phyloP scores from a whole-genome alignment of 495 filamentous ascomycete genomes.

The Podospora pseudopauciseta region DNA sequence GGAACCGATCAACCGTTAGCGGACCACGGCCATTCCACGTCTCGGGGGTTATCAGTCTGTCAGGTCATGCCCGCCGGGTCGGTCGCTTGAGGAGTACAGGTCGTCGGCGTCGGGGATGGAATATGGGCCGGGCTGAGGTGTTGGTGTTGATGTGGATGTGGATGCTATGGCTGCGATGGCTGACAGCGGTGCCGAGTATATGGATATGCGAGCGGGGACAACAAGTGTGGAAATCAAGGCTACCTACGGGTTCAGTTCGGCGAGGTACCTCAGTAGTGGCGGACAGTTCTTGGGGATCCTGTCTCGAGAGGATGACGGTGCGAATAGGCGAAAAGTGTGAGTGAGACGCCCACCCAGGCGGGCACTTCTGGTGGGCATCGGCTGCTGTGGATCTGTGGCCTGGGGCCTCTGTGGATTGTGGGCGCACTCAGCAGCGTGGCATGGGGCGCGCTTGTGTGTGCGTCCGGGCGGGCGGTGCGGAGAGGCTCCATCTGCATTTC shows the following conservation, averaged over 20 bases:
- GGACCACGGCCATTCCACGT: constrained; percentile 30
- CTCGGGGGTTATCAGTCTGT: constrained; percentile 10
- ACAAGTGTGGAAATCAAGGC: neutral
- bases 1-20: constrained; percentile 16
- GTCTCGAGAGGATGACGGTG: constrained; percentile 1
- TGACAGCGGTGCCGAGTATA: neutral
- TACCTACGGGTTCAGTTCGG: neutral
- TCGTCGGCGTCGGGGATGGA: neutral
- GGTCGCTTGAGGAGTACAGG: neutral
- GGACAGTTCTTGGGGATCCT: constrained; percentile 22
- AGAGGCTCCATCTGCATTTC: neutral
- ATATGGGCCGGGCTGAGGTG: neutral
- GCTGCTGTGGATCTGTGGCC: constrained; percentile 13
- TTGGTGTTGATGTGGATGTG: neutral
- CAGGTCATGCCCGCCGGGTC: constrained; percentile 28
- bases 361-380: constrained; percentile 4
- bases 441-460: neutral
- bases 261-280: neutral
- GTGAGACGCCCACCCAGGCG: constrained; percentile 7
- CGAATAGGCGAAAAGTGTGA: constrained; percentile 15
- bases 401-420: neutral
- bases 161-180: neutral
- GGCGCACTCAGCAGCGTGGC: neutral
- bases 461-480: neutral
- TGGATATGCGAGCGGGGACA: neutral